These are phyloP conservation scores for Acanthochlamys bracteata DNA, from an alignment of 106 monocot species.

Conservation along the genomic window DNA sequence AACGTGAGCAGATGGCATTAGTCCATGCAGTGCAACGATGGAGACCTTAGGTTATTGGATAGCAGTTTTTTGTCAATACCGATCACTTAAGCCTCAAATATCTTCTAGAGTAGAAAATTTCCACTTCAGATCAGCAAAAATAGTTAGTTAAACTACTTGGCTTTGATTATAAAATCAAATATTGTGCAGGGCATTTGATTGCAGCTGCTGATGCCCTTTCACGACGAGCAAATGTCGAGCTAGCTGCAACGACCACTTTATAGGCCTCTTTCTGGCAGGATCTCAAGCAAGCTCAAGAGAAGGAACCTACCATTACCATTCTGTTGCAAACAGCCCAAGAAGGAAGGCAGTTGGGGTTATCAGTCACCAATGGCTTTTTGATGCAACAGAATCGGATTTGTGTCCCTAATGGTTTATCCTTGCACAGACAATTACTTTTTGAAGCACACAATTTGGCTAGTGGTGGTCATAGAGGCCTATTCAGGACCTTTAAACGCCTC, in stretches of 20 bases:
- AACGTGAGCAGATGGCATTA: not conserved
- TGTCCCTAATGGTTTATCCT: not conserved
- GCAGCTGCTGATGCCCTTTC: not conserved
- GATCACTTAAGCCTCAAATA: not conserved
- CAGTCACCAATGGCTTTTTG: too few relatives aligned
- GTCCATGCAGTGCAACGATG: not conserved
- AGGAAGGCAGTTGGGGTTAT: too few relatives aligned
- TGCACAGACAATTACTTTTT: not conserved
- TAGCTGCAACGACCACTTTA: not conserved
- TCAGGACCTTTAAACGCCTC: not conserved
- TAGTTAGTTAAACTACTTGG: not conserved
- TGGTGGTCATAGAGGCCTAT: not conserved
- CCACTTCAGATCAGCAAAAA: not conserved
- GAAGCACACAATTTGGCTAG: not conserved
- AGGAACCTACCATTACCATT: too few relatives aligned
- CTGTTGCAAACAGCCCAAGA: too few relatives aligned
- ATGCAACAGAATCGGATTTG: too few relatives aligned
- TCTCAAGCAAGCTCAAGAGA: not conserved
- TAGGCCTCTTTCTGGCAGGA: not conserved
- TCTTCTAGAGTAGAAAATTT: not conserved
- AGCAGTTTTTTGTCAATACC: not conserved
- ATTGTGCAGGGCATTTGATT: not conserved
- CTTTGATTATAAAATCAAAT: not conserved
- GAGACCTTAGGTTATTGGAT: not conserved
- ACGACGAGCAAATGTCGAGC: not conserved